Conservation (phyloP, 495 filamentous ascomycete species). For the Penicillium robsamsonii region DNA sequence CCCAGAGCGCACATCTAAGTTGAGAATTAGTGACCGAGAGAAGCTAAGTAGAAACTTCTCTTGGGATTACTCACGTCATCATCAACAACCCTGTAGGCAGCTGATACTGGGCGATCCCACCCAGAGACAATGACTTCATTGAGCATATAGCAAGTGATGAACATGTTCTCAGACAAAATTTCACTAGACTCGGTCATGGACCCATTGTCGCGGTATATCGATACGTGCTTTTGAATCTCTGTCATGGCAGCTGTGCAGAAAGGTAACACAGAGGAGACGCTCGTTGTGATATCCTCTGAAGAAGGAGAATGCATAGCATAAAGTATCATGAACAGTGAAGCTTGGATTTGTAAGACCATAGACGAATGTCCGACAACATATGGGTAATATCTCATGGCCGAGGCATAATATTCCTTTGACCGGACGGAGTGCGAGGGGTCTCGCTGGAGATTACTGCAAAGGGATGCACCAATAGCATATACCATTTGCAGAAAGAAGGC, state of each 20-base stretch:
- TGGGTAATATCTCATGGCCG: constrained; percentile 32
- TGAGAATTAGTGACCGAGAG: constrained; percentile 1
- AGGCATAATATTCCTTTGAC: constrained; percentile 28
- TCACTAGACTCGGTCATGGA: constrained; percentile 15
- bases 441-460: constrained; percentile 28
- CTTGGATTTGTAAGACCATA: constrained; percentile 33
- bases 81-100: constrained; percentile 29
- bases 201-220: constrained; percentile 13
- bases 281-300: constrained; percentile 31
- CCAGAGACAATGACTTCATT: constrained; percentile 36
- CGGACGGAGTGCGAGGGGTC: constrained; percentile 24
- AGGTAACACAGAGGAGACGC: constrained; percentile 33
- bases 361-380: constrained; percentile 30
- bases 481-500: constrained; percentile 34
- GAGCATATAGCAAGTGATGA: constrained; percentile 38
- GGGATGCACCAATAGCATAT: constrained; percentile 33
- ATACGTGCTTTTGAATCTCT: constrained; percentile 26
- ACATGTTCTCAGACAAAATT: constrained; percentile 30
- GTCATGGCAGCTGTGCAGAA: constrained; percentile 35
- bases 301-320: constrained; percentile 38
- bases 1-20: constrained; percentile 27
- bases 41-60: not conserved
- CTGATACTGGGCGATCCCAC: constrained; percentile 33
- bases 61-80: constrained; percentile 27
- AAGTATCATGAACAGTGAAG: constrained; percentile 33